Evolutionary conservation across 495 filamentous ascomycete species (phyloP).

Genomic region (Apodospora peruviana): DNA sequence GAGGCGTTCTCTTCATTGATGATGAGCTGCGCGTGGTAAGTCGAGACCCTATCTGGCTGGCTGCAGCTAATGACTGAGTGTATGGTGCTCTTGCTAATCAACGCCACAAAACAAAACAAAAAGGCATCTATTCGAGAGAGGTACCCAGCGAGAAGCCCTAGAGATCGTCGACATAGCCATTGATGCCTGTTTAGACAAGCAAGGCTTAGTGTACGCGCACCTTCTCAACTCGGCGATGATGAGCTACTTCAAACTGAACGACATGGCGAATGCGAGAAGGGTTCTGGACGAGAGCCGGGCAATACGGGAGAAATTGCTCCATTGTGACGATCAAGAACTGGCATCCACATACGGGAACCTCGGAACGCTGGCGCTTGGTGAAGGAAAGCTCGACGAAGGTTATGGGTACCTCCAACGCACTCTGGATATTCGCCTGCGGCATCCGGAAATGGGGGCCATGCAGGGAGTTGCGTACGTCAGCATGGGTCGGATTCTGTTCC

Average conservation of each 20-base stretch:
- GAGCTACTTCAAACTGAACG: not conserved
- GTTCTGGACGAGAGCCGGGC: not conserved
- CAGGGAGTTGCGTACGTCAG: not conserved
- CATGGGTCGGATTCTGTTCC: not conserved
- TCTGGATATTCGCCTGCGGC: not conserved
- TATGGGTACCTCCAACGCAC: not conserved
- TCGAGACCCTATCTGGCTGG: too few relatives aligned
- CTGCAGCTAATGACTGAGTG: too few relatives aligned
- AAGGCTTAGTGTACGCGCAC: not conserved
- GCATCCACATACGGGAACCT: not conserved
- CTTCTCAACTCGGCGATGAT: not conserved
- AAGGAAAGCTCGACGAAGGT: not conserved
- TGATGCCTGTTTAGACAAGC: not conserved
- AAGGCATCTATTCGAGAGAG: not conserved
- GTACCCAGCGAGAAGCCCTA: not conserved
- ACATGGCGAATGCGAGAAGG: not conserved
- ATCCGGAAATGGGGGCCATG: not conserved
- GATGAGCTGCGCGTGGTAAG: not conserved
- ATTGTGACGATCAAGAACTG: not conserved
- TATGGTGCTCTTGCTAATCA: too few relatives aligned
- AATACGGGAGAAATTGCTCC: not conserved
- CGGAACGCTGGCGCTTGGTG: not conserved
- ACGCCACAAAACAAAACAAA: too few relatives aligned
- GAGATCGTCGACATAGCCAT: not conserved
- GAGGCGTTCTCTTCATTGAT: not conserved